A percentile compares a stretch with the other conserved stretches of the same genome.
phyloP scores from a whole-genome alignment of 2,329 filamentous ascomycete genomes.

The Pseudopyrenochaeta lycopersici region DNA sequence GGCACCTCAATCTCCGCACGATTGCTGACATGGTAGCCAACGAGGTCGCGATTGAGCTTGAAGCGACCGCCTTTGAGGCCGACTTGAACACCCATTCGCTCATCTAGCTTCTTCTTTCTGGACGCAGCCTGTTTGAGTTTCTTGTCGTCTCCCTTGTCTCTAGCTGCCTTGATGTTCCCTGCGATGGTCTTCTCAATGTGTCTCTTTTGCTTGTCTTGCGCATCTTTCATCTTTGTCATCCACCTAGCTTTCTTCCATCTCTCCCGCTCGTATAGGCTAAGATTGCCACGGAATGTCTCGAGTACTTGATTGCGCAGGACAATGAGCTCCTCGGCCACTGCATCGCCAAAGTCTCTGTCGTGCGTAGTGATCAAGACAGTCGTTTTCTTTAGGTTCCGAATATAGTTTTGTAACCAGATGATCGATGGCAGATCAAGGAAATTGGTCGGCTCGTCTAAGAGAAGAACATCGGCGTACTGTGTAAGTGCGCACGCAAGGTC shows the following conservation, averaged over 20 bases:
- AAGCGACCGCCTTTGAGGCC: slow-evolving; percentile 76
- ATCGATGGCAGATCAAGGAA: slow-evolving; percentile 85
- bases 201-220: slow-evolving; percentile 80
- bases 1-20: slow-evolving; percentile 78
- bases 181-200: slow-evolving; percentile 83
- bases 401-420: slow-evolving; percentile 81
- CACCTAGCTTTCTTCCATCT: slow-evolving; percentile 73
- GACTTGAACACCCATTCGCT: slow-evolving; percentile 80
- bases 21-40: slow-evolving; percentile 57
- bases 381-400: slow-evolving; percentile 64
- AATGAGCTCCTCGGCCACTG: slow-evolving; percentile 78
- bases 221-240: slow-evolving; percentile 79
- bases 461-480: slow-evolving; percentile 77
- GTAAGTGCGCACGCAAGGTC: slow-evolving; percentile 66
- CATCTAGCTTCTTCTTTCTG: slow-evolving; percentile 83
- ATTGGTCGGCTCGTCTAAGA: slow-evolving; percentile 88
- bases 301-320: slow-evolving; percentile 77
- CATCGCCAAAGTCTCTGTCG: slow-evolving; percentile 81
- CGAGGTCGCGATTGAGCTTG: slow-evolving; percentile 79
- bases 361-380: slow-evolving; percentile 85
- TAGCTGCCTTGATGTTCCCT: slow-evolving; percentile 77
- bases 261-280: slow-evolving; percentile 75
- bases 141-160: slow-evolving; percentile 81
- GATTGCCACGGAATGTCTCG: slow-evolving; percentile 77
- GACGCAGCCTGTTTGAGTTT: slow-evolving; percentile 87